Evolutionary conservation across 208 protist species (phyloP).

Genomic region (Trypanosoma caninum): DNA sequence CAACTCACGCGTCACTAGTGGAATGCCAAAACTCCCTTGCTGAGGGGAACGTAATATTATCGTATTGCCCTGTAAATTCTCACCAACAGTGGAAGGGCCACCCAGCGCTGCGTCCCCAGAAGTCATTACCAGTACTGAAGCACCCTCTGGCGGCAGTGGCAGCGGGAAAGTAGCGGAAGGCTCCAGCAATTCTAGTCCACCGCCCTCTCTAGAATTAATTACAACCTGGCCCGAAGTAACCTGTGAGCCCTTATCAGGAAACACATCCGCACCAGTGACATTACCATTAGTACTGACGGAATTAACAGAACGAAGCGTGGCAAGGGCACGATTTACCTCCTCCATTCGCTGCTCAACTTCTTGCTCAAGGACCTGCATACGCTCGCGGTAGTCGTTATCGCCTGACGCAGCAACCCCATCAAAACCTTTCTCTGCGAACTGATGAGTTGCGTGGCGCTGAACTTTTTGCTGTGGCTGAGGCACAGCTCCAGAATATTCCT

Average conservation of each 20-base stretch:
- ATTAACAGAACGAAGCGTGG: constrained; percentile 29
- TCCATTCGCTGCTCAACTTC: constrained; percentile 86
- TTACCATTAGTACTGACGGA: background rate
- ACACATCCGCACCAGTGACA: background rate
- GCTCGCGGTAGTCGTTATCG: constrained; percentile 12
- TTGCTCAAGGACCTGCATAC: constrained; percentile 57
- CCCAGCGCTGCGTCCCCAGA: background rate
- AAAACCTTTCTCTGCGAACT: background rate
- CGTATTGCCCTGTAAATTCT: background rate
- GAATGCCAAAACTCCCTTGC: constrained; percentile 37
- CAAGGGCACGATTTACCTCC: constrained; percentile 78
- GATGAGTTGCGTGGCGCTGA: background rate
- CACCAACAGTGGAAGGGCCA: background rate
- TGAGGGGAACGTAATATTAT: constrained; percentile 50
- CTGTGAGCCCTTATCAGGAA: background rate
- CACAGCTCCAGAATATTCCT: background rate
- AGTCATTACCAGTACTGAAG: constrained; percentile 10
- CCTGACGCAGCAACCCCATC: background rate
- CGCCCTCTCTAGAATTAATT: constrained; percentile 13
- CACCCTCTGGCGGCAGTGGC: background rate
- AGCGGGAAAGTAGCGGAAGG: background rate
- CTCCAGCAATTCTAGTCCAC: background rate
- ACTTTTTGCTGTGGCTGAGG: background rate
- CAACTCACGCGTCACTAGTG: constrained; percentile 40
- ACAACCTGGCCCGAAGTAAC: constrained; percentile 10